These are phyloP conservation scores for Typha latifolia DNA, from an alignment of 176 grass and related monocot species.

Conservation along the genomic window DNA sequence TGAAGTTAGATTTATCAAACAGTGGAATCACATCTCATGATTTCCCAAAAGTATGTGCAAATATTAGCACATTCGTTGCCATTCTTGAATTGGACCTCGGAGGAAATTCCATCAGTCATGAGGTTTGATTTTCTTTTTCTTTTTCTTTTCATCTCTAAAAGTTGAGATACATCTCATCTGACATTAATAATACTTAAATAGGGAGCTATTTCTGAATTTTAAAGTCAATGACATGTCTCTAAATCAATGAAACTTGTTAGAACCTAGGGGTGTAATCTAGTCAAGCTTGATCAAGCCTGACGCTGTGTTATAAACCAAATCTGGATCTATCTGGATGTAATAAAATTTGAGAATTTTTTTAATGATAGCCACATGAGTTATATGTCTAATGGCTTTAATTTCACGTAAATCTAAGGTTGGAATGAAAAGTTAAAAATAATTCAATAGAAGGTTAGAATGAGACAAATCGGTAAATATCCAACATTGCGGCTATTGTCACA, in stretches of 20 bases:
- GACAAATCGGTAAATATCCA: too few relatives aligned
- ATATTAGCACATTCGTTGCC: conserved; percentile 31
- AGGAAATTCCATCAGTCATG: conserved; percentile 51
- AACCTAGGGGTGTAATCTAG: too few relatives aligned
- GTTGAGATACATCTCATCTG: background rate
- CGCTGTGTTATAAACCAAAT: too few relatives aligned
- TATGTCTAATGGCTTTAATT: too few relatives aligned
- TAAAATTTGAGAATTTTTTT: too few relatives aligned
- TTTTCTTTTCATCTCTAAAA: background rate
- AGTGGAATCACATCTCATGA: conserved; percentile 46
- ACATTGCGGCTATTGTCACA: too few relatives aligned
- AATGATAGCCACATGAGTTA: too few relatives aligned
- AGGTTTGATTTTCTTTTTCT: conserved; percentile 54
- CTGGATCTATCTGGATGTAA: too few relatives aligned
- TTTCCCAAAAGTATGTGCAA: conserved; percentile 45
- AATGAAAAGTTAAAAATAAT: too few relatives aligned
- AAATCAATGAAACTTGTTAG: background rate
- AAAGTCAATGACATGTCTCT: background rate
- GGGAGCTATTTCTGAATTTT: background rate
- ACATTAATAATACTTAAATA: background rate
- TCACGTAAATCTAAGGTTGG: too few relatives aligned
- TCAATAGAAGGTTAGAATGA: too few relatives aligned
- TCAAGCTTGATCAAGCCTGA: too few relatives aligned
- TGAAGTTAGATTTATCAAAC: conserved; percentile 78
- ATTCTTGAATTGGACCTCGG: conserved; percentile 66